Evolutionary conservation across 495 filamentous ascomycete species (phyloP).

Genomic region (Penicillium manginii): DNA sequence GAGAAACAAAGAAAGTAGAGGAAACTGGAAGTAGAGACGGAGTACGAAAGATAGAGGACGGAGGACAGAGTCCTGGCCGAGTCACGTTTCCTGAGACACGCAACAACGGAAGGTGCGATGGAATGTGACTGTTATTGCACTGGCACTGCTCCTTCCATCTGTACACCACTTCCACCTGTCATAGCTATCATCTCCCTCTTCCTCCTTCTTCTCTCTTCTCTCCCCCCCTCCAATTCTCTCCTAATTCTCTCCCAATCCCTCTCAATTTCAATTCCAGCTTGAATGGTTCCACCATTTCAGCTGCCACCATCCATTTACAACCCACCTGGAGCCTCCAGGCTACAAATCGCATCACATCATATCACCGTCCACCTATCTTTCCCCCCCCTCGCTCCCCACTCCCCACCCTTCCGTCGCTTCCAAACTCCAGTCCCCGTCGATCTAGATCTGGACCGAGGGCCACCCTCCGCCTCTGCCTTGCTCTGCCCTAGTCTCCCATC

Average conservation of each 20-base stretch:
- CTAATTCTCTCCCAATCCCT: not conserved
- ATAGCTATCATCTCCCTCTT: not conserved
- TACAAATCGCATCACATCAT: slow-evolving; percentile 2
- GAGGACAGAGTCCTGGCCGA: not conserved
- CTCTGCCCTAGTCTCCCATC: slow-evolving; percentile 6
- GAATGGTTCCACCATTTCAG: slow-evolving; percentile 2
- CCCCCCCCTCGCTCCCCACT: slow-evolving; percentile 1
- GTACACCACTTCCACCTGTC: not conserved
- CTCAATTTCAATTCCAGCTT: not conserved
- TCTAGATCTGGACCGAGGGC: slow-evolving; percentile 35
- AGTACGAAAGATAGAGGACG: not conserved
- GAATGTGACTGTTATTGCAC: not conserved
- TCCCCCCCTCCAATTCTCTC: not conserved
- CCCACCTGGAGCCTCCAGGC: not conserved
- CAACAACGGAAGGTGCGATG: not conserved
- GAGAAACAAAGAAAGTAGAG: not conserved
- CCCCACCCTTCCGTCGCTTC: slow-evolving; percentile 26
- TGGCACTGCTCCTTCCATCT: not conserved
- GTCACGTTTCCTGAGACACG: not conserved
- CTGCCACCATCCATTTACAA: slow-evolving; percentile 5
- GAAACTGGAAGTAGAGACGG: not conserved
- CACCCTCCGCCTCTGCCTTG: not conserved
- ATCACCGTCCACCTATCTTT: not conserved
- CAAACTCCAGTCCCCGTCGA: slow-evolving; percentile 24
- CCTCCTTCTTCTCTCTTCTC: not conserved